Conservation (phyloP, 208 protist species). For the Vickermania spadyakhi region DNA sequence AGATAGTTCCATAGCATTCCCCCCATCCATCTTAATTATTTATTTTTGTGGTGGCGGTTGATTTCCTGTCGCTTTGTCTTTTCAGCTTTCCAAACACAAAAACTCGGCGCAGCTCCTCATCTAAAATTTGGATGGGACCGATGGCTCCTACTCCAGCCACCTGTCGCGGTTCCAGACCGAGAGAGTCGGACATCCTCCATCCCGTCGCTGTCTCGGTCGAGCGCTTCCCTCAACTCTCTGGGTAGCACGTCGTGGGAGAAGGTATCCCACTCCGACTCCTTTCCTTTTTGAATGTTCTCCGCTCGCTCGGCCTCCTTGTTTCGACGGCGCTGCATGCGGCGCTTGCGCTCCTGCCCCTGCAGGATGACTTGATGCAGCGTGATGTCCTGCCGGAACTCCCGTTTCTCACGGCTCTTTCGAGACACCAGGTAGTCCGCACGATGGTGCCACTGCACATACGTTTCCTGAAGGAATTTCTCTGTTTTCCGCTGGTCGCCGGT, state of each 20-base stretch:
- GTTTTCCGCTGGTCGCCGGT: slow-evolving; percentile 63
- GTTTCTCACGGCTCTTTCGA: slow-evolving; percentile 80
- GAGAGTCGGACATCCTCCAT: slow-evolving; percentile 84
- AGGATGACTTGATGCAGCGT: slow-evolving; percentile 76
- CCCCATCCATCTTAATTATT: too few species aligned
- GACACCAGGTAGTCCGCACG: slow-evolving; percentile 82
- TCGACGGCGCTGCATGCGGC: slow-evolving; percentile 66
- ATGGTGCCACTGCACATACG: slow-evolving; percentile 82
- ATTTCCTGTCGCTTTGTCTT: too few species aligned
- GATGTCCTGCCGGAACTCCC: slow-evolving; percentile 74
- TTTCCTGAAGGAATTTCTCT: slow-evolving; percentile 74
- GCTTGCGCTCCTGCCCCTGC: slow-evolving; percentile 75
- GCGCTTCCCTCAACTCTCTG: slow-evolving; percentile 70
- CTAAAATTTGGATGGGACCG: slow-evolving; percentile 69
- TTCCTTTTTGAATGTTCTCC: slow-evolving; percentile 32
- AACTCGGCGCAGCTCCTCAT: too few species aligned
- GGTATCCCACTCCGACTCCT: slow-evolving; percentile 69
- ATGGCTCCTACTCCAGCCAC: slow-evolving; percentile 62
- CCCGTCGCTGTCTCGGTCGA: slow-evolving; percentile 79
- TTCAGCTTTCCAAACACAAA: too few species aligned
- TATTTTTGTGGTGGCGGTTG: too few species aligned
- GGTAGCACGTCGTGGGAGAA: slow-evolving; percentile 82
- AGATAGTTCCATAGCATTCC: too few species aligned
- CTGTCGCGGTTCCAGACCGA: slow-evolving; percentile 58
- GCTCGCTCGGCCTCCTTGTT: slow-evolving; percentile 21